phyloP scores from a whole-genome alignment of 164 flowering plant species.

The Vitis amurensis region DNA sequence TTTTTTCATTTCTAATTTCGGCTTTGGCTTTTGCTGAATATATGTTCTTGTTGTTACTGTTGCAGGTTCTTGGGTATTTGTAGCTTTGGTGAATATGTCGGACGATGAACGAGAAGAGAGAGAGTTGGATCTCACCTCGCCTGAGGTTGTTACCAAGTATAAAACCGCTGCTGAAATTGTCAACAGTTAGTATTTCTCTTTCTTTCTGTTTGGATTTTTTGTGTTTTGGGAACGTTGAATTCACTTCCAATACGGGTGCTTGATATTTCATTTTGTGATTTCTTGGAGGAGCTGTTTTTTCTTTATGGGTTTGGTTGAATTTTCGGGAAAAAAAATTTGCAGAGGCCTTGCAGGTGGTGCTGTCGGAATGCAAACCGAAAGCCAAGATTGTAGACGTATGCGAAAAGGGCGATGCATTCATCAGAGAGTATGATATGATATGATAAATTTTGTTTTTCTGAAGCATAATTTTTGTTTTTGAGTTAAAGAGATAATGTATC shows the following conservation, averaged over 20 bases:
- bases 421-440: slow-evolving; percentile 62
- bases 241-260: too few species aligned
- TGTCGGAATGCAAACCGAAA: slow-evolving; percentile 81
- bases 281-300: too few species aligned
- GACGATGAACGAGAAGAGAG: slow-evolving; percentile 89
- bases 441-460: not conserved
- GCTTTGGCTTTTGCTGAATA: too few species aligned
- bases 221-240: too few species aligned
- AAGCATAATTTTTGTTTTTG: not conserved
- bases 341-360: slow-evolving; percentile 87
- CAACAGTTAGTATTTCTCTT: slow-evolving; percentile 45
- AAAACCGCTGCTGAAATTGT: slow-evolving; percentile 87
- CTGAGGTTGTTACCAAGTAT: slow-evolving; percentile 92
- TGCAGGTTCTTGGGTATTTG: too few species aligned
- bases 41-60: too few species aligned
- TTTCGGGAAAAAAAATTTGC: slow-evolving; percentile 13
- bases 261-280: too few species aligned
- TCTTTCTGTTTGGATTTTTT: too few species aligned
- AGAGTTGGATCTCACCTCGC: slow-evolving; percentile 89
- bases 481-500: not conserved
- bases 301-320: too few species aligned
- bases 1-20: too few species aligned
- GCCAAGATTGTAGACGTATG: slow-evolving; percentile 86
- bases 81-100: slow-evolving; percentile 41
- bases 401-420: slow-evolving; percentile 82